Conservation (phyloP, 2,329 filamentous ascomycete genomes). For the Stagonosporopsis chrysanthemi region DNA sequence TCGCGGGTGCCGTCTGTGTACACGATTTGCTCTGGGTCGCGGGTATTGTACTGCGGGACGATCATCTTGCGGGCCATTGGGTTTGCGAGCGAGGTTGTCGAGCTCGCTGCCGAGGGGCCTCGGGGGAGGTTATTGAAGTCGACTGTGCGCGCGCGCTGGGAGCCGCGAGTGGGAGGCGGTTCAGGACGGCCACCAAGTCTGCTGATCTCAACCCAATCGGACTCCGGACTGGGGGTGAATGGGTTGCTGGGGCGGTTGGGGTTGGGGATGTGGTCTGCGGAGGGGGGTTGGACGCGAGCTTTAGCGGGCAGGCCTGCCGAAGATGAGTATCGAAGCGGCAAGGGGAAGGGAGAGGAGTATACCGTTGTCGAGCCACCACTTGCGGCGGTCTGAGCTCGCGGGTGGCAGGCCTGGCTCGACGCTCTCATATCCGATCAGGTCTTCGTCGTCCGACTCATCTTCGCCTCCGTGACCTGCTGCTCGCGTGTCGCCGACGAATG, state of each 20-base stretch:
- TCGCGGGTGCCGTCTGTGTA: conserved; percentile 34
- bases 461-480: conserved; percentile 58
- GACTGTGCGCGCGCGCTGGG: conserved; percentile 37
- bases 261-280: conserved; percentile 71
- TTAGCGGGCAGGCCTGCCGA: conserved; percentile 72
- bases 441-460: conserved; percentile 76
- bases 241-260: conserved; percentile 80
- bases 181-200: conserved; percentile 36
- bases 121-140: conserved; percentile 37
- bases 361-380: conserved; percentile 72
- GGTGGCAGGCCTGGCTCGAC: conserved; percentile 78
- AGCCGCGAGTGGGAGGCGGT: conserved; percentile 43
- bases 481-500: conserved; percentile 70
- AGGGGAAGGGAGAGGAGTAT: conserved; percentile 60
- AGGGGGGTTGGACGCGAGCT: conserved; percentile 73
- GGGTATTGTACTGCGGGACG: conserved; percentile 39
- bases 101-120: conserved; percentile 19
- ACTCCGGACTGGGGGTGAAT: conserved; percentile 75
- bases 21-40: conserved; percentile 29
- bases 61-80: conserved; percentile 41
- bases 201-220: conserved; percentile 76
- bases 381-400: conserved; percentile 67
- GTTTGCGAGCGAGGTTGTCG: conserved; percentile 33
- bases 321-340: conserved; percentile 33
- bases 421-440: conserved; percentile 80